phyloP scores from a whole-genome alignment of 441 rosid genomes.

The Croton laevigatus region DNA sequence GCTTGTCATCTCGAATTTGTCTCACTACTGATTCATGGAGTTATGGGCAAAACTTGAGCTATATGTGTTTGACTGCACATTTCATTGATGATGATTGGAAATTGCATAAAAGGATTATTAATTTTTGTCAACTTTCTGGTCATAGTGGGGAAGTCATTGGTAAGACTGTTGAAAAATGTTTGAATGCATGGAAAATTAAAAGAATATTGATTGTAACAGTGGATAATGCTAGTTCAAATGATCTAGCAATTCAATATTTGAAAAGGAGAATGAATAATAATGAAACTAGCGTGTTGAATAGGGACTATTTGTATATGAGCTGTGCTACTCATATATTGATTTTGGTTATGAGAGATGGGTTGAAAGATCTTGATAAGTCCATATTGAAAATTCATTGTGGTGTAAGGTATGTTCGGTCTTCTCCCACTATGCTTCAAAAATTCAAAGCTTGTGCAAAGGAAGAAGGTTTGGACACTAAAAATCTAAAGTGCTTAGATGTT shows the following conservation, averaged over 20 bases:
- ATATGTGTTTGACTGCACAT: no score
- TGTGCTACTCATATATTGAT: conserved; percentile 1
- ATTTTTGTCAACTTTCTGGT: no score
- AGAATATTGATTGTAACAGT: no score
- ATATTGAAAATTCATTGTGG: background rate
- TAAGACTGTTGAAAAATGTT: no score
- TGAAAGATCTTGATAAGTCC: background rate
- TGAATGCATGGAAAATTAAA: no score
- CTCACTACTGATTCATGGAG: no score
- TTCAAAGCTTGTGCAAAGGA: background rate
- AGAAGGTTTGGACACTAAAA: background rate
- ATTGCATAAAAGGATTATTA: no score
- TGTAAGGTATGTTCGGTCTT: background rate
- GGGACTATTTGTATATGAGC: background rate
- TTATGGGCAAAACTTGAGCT: no score
- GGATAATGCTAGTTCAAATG: background rate
- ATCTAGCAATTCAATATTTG: background rate
- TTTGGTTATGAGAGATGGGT: background rate
- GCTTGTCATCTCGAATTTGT: no score
- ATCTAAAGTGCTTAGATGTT: no score
- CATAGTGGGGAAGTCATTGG: no score
- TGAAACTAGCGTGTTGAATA: background rate
- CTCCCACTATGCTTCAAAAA: background rate
- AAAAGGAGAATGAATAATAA: background rate
- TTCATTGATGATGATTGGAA: no score